Evolutionary conservation across 768 basidiomycete species (phyloP).

Genomic region (Royoungia palumana): DNA sequence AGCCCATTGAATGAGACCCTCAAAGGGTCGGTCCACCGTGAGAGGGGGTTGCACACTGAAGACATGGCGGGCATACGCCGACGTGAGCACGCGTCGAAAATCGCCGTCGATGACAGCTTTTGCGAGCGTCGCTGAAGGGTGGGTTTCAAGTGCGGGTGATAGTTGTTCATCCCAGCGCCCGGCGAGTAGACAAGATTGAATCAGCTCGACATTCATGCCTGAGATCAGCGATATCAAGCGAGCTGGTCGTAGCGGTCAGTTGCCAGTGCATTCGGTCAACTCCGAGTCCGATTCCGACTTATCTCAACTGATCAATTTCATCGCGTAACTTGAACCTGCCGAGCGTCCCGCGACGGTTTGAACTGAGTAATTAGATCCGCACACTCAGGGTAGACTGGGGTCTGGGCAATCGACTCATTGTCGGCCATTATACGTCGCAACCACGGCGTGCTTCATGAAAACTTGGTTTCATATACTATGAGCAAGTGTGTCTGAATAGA

Average conservation of each 20-base stretch:
- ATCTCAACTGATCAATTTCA: background rate
- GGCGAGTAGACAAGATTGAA: slow-evolving; percentile 58
- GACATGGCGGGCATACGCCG: slow-evolving; percentile 40
- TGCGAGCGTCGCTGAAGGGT: slow-evolving; percentile 38
- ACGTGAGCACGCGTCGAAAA: slow-evolving; percentile 52
- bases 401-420: background rate
- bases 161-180: slow-evolving; percentile 42
- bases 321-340: background rate
- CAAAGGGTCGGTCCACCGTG: slow-evolving; percentile 40
- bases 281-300: background rate
- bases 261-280: too few relatives aligned
- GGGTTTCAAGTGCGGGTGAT: slow-evolving; percentile 18
- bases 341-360: background rate
- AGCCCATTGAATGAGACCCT: slow-evolving; percentile 33
- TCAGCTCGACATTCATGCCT: slow-evolving; percentile 20
- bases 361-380: too few relatives aligned
- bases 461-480: too few relatives aligned
- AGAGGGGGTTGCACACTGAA: slow-evolving; percentile 32
- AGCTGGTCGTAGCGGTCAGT: too few relatives aligned
- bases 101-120: slow-evolving; percentile 57
- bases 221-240: background rate
- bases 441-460: too few relatives aligned
- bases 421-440: too few relatives aligned
- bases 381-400: background rate
- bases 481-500: too few relatives aligned